Base-by-base conservation (phyloP, 371 early-diverging fungal species). In the Lichtheimia ramosa region DNA sequence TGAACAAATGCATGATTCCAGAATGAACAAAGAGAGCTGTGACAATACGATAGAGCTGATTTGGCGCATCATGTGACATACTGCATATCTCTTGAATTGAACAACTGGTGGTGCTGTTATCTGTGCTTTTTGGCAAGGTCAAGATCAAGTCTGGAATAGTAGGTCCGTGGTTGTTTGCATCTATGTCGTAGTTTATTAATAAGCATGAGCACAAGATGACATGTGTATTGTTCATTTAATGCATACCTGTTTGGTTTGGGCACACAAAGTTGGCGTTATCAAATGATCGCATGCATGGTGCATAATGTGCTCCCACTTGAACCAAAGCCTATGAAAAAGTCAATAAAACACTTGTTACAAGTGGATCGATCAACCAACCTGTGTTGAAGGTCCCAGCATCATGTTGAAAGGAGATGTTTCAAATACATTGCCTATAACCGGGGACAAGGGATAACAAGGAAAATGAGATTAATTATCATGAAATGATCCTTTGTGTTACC, bases 11-110 rank as follows among this genome's bases (percentile, higher is more conserved):
- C 1, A 93, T n/a, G 1, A 92, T 54, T 5, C 93, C 95, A 16
- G 82, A 91, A 70, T 93, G 93, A 54, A 92, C 68, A 59, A 89
- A 88, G 16, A 92, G 80, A 5, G 95, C 87, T 0, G 83, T 71
- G 43, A 93, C 74, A 59, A 93, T 88, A 7, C 93, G 77, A 66
- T 71, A 91, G 81, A 89, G 86, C 59, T 93, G 92, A 68, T 91
- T 74, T 0, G 86, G 83, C 50, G 79, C 49, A 24, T 64, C 49
- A n/a, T 71, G 15, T 21, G 71, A 58, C 61, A 85, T 74, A 13
- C 81, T 83, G 69, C 87, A 87, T 18, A 82, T 63, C 5, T 79
- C 68, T 0, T 70, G 62, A 2, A 84, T 61, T 2, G 62, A 65
- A 54, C 85, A 85, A 51, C 54, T 64, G 21, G 48, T 28, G 34